phyloP scores from a whole-genome alignment of 208 protist species.

The Leishmania arabica region DNA sequence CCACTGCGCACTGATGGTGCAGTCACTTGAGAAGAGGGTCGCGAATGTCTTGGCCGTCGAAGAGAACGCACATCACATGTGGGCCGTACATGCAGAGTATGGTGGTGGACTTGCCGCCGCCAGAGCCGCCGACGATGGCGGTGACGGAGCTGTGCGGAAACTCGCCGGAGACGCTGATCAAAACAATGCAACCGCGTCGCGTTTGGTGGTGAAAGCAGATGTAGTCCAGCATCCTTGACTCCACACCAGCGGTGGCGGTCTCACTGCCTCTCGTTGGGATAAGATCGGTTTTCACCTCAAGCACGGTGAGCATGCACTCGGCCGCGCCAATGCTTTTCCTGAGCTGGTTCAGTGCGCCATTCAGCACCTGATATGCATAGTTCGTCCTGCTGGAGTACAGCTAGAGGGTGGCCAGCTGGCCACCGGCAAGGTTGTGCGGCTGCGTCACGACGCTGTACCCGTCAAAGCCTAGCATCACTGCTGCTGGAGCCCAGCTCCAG shows the following conservation, averaged over 20 bases:
- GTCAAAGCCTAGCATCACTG: slow-evolving; percentile 48
- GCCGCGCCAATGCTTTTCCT: slow-evolving; percentile 54
- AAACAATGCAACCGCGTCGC: slow-evolving; percentile 13
- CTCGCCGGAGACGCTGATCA: slow-evolving; percentile 16
- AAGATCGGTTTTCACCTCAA: slow-evolving; percentile 42
- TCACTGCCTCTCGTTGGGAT: slow-evolving; percentile 25
- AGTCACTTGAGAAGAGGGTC: slow-evolving; percentile 35
- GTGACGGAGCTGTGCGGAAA: slow-evolving; percentile 46
- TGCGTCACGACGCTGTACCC: slow-evolving; percentile 51
- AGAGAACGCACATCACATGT: slow-evolving; percentile 38
- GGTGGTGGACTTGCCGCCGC: slow-evolving; percentile 80
- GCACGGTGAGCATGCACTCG: slow-evolving; percentile 52
- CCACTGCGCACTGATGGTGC: slow-evolving; percentile 92
- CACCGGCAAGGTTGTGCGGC: slow-evolving; percentile 46
- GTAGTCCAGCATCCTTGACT: slow-evolving; percentile 37
- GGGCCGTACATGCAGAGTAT: slow-evolving; percentile 75
- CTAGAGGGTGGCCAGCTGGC: slow-evolving; percentile 62
- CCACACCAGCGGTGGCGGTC: slow-evolving; percentile 34
- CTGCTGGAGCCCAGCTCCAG: slow-evolving; percentile 41
- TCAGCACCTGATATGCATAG: slow-evolving; percentile 42
- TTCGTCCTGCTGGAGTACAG: slow-evolving; percentile 60
- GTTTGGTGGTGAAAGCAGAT: slow-evolving; percentile 56
- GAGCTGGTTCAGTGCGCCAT: slow-evolving; percentile 43
- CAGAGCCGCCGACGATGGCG: slow-evolving; percentile 69
- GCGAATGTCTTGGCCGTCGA: slow-evolving; percentile 40